Base-by-base conservation (phyloP, 176 grass and related monocot species). In the Musa beccarii region DNA sequence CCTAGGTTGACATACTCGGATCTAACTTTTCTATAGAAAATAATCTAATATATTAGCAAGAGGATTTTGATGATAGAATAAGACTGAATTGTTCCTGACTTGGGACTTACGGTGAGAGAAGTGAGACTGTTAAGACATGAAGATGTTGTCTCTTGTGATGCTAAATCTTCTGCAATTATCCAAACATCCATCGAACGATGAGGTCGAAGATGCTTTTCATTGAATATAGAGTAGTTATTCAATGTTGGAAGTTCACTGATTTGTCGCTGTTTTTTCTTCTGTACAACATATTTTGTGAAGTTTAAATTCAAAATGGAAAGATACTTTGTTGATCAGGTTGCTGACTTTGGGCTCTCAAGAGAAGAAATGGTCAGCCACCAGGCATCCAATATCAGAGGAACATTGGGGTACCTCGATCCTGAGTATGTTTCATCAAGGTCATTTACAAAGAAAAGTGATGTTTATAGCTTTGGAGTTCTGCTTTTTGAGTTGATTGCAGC, bases 391-490 rank as follows among this genome's bases (percentile, higher is more conserved):
- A 90, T 97, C 75, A 85, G 82, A 51, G 94, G 94, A 79, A 97
- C 94, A 49, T 93, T 75, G 26, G 94, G 94, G 71, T 97, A 93
- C 76, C 87, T 97, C 54, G 94, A 97, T 68, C 90, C 94, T 1
- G 94, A 97, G 76, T 97, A 97, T 26, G 77, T 97, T 52, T 97
- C 94, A 5, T 91, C 94, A 17, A 82, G 88, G 25, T 92, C 90
- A 53, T 97, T 93, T 75, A 97, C 94, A 8, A 93, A 97, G 88
- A 97, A 97, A 87, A 97, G 90, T 73, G 94, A 97, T 70, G 90
- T 97, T 57, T 97, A 93, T 72, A 93, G 94, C 84, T 97, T 83
- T 51, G 94, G 94, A 8, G 85, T 97, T 75, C 75, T 97, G 75
- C 72, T 97, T 75, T 93, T 97, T 72, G 94, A 97, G 80, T 84